Evolutionary conservation across 2,329 filamentous ascomycete species (phyloP).

Genomic region (Penicillium sp.): DNA sequence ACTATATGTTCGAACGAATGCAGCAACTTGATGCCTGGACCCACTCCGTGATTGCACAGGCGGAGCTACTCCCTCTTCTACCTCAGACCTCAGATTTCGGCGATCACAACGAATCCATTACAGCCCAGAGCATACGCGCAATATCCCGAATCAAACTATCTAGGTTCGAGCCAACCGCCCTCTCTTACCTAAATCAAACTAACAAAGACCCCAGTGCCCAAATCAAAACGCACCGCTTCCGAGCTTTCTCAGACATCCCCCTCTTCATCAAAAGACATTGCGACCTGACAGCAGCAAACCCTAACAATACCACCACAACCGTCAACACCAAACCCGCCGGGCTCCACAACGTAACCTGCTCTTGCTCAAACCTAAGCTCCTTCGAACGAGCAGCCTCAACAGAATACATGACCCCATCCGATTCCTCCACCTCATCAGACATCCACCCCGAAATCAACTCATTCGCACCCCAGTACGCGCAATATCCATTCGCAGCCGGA

Average conservation of each 20-base stretch:
- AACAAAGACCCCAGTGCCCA: conserved; percentile 36
- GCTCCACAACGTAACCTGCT: conserved; percentile 33
- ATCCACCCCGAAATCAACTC: conserved; percentile 30
- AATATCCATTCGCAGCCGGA: conserved; percentile 32
- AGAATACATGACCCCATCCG: conserved; percentile 36
- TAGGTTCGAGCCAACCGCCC: conserved; percentile 29
- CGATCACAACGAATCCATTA: conserved; percentile 35
- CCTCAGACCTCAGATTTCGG: conserved; percentile 25
- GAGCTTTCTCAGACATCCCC: conserved; percentile 47
- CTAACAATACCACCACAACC: conserved; percentile 14
- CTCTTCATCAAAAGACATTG: conserved; percentile 48
- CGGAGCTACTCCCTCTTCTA: conserved; percentile 30
- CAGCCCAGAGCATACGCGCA: conserved; percentile 40
- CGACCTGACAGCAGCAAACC: conserved; percentile 39
- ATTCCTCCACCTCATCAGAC: conserved; percentile 34
- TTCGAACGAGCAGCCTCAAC: conserved; percentile 29
- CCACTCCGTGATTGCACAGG: conserved; percentile 35
- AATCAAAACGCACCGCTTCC: conserved; percentile 48
- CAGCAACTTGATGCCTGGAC: conserved; percentile 43
- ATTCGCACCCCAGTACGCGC: conserved; percentile 27
- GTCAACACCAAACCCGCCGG: conserved; percentile 17
- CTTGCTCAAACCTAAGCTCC: conserved; percentile 31
- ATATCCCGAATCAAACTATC: conserved; percentile 47
- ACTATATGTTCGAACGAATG: conserved; percentile 43
- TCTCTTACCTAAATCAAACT: background rate